phyloP scores from a whole-genome alignment of 192 early-diverging fungal genomes.

The Backusella psychrophila region DNA sequence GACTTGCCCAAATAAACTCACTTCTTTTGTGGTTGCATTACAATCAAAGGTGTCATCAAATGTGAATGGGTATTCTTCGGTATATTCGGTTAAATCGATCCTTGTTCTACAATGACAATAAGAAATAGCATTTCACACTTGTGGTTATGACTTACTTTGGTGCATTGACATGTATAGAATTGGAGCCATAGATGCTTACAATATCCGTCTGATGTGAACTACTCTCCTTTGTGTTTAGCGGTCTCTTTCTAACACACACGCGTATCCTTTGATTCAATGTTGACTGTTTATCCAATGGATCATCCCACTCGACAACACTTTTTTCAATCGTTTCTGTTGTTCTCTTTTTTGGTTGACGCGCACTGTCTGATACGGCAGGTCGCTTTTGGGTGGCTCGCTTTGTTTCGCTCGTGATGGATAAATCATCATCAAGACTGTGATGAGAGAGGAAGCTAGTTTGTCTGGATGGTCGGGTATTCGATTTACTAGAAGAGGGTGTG shows the following conservation, averaged over 20 bases:
- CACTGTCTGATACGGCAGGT: not conserved
- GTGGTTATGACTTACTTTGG: constrained; percentile 66
- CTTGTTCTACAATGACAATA: constrained; percentile 58
- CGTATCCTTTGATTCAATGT: constrained; percentile 79
- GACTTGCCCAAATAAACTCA: constrained; percentile 17
- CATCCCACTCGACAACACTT: not conserved
- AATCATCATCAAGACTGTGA: not conserved
- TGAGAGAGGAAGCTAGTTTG: not conserved
- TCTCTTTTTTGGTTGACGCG: not conserved
- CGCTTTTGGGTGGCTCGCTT: not conserved
- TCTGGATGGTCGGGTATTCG: not conserved
- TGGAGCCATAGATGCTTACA: constrained; percentile 56
- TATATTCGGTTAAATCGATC: constrained; percentile 92
- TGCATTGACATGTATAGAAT: constrained; percentile 83
- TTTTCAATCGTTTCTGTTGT: not conserved
- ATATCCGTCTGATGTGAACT: constrained; percentile 81
- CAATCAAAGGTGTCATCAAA: constrained; percentile 97
- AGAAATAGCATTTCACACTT: not conserved
- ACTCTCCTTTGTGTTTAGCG: constrained; percentile 83
- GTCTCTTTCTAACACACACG: constrained; percentile 96
- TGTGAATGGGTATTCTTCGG: constrained; percentile 88
- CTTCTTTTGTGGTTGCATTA: constrained; percentile 78
- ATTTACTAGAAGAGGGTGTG: not conserved
- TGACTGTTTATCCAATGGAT: not conserved
- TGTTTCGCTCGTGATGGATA: not conserved